Evolutionary conservation across 805 yeast genomes (phyloP).

Genomic region (Ogataea parapolymorpha): DNA sequence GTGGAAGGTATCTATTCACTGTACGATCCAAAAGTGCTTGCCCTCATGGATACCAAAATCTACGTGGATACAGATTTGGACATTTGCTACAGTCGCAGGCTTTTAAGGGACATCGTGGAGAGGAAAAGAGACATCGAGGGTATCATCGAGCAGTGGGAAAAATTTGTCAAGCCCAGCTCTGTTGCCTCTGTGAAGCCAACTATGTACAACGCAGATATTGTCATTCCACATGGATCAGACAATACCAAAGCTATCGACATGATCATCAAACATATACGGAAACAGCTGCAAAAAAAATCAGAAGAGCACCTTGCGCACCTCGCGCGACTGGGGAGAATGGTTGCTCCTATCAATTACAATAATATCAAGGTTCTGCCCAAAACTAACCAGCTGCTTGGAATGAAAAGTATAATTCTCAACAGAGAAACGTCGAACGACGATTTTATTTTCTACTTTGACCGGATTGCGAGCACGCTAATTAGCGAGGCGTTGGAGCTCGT

Average conservation of each 20-base stretch:
- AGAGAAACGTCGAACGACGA: conserved; percentile 59
- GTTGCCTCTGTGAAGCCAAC: conserved; percentile 72
- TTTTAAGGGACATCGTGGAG: conserved; percentile 80
- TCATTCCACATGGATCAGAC: conserved; percentile 89
- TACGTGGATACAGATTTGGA: conserved; percentile 95
- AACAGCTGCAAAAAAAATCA: conserved; percentile 66
- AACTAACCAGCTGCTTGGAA: conserved; percentile 67
- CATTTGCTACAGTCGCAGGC: conserved; percentile 83
- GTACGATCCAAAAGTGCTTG: conserved; percentile 63
- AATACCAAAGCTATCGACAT: conserved; percentile 75
- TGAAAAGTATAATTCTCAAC: conserved; percentile 67
- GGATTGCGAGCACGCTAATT: conserved; percentile 71
- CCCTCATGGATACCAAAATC: conserved; percentile 78
- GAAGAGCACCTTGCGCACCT: conserved; percentile 63
- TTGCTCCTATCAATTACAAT: conserved; percentile 30
- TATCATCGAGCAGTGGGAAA: conserved; percentile 84
- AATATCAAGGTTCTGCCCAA: conserved; percentile 40
- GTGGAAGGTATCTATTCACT: conserved; percentile 89
- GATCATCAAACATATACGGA: conserved; percentile 74
- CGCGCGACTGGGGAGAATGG: conserved; percentile 48
- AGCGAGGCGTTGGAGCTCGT: conserved; percentile 63
- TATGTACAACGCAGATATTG: conserved; percentile 74
- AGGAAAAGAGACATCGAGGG: conserved; percentile 85
- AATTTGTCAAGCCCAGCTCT: conserved; percentile 89
- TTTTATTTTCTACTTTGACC: conserved; percentile 81